Percentiles rank a stretch among this genome's conserved stretches.
Conservation (phyloP, 75 land plant genomes). For the Selaginella moellendorffii region DNA sequence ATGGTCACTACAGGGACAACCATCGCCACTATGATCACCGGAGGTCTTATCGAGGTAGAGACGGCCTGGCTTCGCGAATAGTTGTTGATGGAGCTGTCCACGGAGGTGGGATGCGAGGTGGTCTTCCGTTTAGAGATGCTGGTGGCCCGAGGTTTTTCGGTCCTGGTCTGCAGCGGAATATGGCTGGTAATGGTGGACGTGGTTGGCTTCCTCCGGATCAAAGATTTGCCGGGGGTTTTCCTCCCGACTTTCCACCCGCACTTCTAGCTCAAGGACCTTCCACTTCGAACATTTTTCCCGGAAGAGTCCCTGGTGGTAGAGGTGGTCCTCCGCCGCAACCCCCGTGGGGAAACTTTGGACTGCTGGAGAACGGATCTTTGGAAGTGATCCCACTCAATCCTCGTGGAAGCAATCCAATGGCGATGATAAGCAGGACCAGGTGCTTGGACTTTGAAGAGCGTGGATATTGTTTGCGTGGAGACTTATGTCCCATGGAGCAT, state of each 20-base stretch:
- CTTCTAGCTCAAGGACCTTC: constrained; percentile 39
- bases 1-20: neutral
- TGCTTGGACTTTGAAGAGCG: constrained; percentile 97
- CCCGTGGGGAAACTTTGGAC: constrained; percentile 46
- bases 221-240: constrained; percentile 37
- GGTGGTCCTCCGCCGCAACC: constrained; percentile 31
- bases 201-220: constrained; percentile 39
- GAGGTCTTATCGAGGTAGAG: neutral
- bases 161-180: constrained; percentile 48
- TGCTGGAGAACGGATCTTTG: constrained; percentile 40
- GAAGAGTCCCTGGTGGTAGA: constrained; percentile 31
- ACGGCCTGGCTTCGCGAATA: neutral
- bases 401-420: no score
- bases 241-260: constrained; percentile 38
- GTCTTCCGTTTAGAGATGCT: no score
- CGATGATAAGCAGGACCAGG: no score
- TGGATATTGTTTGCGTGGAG: constrained; percentile 93
- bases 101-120: constrained; percentile 14
- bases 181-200: constrained; percentile 25
- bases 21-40: neutral
- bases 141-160: constrained; percentile 16
- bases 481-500: constrained; percentile 99
- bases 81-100: neutral
- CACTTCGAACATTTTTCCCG: constrained; percentile 25
- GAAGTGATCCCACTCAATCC: constrained; percentile 41